These are phyloP conservation scores for Plasmodium coatneyi DNA, from an alignment of 169 alveolate genomes.

Conservation along the genomic window DNA sequence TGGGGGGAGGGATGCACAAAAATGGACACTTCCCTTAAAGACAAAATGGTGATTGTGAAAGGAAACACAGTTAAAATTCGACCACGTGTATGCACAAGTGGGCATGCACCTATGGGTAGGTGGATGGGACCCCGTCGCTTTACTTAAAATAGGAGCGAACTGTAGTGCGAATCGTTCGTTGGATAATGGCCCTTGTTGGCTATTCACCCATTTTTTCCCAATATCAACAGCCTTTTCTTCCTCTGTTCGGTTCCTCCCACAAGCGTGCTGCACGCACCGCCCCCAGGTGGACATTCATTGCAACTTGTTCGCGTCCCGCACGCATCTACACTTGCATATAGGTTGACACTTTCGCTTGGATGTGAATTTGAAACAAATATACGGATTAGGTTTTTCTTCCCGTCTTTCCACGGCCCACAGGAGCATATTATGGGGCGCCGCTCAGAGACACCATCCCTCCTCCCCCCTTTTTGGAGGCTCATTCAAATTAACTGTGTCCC, in stretches of 20 bases:
- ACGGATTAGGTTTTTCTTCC: background rate
- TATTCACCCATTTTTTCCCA: background rate
- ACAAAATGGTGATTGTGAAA: slow-evolving; percentile 11
- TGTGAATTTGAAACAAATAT: background rate
- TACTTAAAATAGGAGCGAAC: background rate
- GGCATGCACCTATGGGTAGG: background rate
- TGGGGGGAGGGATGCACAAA: slow-evolving; percentile 3
- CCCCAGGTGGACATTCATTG: background rate
- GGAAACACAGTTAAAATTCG: background rate
- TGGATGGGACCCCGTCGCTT: background rate
- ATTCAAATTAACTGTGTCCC: background rate
- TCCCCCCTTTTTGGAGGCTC: background rate
- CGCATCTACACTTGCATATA: background rate
- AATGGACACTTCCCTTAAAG: slow-evolving; percentile 32
- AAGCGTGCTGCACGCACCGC: background rate
- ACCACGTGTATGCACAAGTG: background rate
- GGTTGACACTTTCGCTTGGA: background rate
- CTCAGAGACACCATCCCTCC: background rate
- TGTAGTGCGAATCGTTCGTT: background rate
- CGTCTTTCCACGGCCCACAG: background rate
- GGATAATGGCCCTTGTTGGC: background rate
- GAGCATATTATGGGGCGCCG: background rate
- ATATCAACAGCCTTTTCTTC: background rate
- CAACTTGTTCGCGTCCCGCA: background rate
- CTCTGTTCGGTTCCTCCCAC: background rate